Evolutionary conservation across 140 eudicot species (phyloP).

Genomic region (Flaveria floridana): DNA sequence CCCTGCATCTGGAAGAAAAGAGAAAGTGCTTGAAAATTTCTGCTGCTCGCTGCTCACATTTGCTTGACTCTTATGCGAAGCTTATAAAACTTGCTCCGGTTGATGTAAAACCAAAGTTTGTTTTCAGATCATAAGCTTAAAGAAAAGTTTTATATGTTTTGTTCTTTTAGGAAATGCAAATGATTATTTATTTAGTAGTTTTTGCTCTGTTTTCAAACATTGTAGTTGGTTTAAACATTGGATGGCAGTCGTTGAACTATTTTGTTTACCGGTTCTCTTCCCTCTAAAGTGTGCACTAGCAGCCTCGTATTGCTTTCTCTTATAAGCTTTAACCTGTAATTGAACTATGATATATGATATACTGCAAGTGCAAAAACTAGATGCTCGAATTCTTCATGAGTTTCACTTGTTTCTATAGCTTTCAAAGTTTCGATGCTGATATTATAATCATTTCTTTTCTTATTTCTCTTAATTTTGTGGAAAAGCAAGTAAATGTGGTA

Average conservation of each 20-base stretch:
- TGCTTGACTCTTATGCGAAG: neutral
- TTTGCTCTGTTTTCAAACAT: neutral
- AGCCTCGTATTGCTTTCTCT: neutral
- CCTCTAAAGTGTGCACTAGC: neutral
- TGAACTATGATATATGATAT: neutral
- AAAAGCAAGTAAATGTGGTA: constrained; percentile 21
- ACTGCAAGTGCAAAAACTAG: neutral
- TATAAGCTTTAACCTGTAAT: neutral
- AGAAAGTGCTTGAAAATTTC: neutral
- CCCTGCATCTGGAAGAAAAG: neutral
- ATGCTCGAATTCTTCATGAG: constrained; percentile 4
- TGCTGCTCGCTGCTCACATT: neutral
- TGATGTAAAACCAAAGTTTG: neutral
- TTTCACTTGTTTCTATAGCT: neutral
- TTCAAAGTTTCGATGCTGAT: neutral
- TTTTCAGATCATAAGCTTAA: neutral
- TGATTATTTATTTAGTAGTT: neutral
- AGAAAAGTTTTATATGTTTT: neutral
- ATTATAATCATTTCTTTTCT: neutral
- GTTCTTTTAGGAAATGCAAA: neutral
- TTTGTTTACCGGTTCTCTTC: neutral
- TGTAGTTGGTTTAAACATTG: neutral
- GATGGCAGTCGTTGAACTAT: neutral
- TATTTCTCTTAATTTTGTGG: constrained; percentile 8
- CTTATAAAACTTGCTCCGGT: neutral